Base-by-base conservation (phyloP, 1,284 basidiomycete species). In the Stygiomarasmius scandens region DNA sequence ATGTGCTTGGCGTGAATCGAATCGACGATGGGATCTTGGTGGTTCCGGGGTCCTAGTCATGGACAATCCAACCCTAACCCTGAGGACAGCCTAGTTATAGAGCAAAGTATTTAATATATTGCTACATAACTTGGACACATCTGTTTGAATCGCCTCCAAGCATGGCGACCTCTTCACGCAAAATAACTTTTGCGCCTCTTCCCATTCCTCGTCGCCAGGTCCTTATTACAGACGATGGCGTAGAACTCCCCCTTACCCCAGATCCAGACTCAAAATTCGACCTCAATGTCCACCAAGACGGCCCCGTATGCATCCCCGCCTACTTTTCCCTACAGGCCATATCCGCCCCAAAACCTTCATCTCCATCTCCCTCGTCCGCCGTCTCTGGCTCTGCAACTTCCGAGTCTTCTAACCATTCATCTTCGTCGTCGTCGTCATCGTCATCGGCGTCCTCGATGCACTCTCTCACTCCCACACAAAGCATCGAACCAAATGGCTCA, bases 111-210 rank as follows among this genome's bases (percentile, higher is more conserved):
- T n/a, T n/a, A n/a, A n/a, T n/a, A n/a, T n/a, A n/a, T n/a, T n/a
- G n/a, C n/a, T n/a, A n/a, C n/a, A n/a, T n/a, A n/a, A n/a, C n/a
- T n/a, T n/a, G n/a, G n/a, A n/a, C n/a, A n/a, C n/a, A n/a, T n/a
- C n/a, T n/a, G n/a, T n/a, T 32, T 32, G 29, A 32, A 32, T 32
- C 6, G 12, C 29, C 29, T 32, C 12, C 12, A 12, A 5, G 5
- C 29, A 49, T 49, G 48, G 25, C 48, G 16, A 19, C 25, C 16
- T n/a, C 25, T 16, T 20, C 25, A 32, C 38, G 48, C 14, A 32
- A 36, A 58, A 90, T 92, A 54, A 84, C 87, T 61, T 92, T 92
- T 62, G 89, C 89, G 0, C 90, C 89, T 2, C 80, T 92, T n/a
- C 90, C 90, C 3, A 86, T 89, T 59, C 87, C 87, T 14, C 77